phyloP scores from a whole-genome alignment of 768 basidiomycete genomes.

The Russula sp. region DNA sequence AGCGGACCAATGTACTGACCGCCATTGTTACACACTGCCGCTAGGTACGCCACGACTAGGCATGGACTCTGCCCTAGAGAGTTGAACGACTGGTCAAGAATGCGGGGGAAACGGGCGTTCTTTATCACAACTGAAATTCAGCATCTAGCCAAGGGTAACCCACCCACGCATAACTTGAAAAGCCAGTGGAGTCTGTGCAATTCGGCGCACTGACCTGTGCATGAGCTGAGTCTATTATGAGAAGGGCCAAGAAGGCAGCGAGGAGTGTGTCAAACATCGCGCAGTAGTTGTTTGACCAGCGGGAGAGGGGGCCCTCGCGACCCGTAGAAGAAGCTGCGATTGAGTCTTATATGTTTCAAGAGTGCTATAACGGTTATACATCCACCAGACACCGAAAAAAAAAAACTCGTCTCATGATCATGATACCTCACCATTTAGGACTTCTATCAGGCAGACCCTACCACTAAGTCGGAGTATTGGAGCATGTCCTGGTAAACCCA shows the following conservation, averaged over 20 bases:
- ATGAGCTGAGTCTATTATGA: neutral
- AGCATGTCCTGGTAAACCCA: neutral
- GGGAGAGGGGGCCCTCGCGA: neutral
- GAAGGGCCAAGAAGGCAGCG: neutral
- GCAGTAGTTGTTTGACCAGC: neutral
- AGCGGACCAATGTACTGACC: slow-evolving; percentile 4
- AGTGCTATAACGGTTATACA: neutral
- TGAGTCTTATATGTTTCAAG: neutral
- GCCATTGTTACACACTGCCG: slow-evolving; percentile 14
- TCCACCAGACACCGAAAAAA: neutral
- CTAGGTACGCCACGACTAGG: slow-evolving; percentile 7
- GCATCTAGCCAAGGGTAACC: neutral
- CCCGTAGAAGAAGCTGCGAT: neutral
- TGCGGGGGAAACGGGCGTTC: neutral
- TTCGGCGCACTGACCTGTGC: slow-evolving; percentile 12
- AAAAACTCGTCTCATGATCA: neutral
- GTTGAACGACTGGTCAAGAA: slow-evolving; percentile 13
- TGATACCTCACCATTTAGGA: neutral
- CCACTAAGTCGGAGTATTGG: too few species aligned
- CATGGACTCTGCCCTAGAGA: slow-evolving; percentile 24
- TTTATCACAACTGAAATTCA: neutral
- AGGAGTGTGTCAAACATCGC: neutral
- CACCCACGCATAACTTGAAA: slow-evolving; percentile 22
- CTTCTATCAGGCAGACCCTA: neutral
- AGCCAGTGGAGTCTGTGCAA: slow-evolving; percentile 7